Evolutionary conservation across 805 yeast species (phyloP), one percentile per base, ranked within the genome.

Genomic region (Tetrapisispora iriomotensis): DNA sequence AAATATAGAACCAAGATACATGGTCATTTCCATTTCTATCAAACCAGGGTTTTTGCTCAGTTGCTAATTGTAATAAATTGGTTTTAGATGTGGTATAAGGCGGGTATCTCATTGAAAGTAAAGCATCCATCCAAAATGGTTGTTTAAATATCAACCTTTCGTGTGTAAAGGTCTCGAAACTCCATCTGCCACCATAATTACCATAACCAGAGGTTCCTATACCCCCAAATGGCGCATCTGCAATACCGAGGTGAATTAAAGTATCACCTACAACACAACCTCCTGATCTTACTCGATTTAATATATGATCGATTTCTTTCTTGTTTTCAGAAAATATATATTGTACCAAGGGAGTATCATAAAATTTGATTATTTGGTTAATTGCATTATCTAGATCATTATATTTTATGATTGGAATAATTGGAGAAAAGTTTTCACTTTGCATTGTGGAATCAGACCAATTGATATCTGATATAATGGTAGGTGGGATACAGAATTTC

Each of bases 181-280:
- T 80, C 55, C 63, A 68, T 45, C 61, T 62, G 3, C 96, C 95
- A 55, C 87, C 96, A 61, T 86, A 87, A 25, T 71, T 63, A 9
- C 96, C 96, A 42, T 67, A 65, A 1, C 97, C 97, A 0, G 95
- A 84, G 13, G 56, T 56, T 12, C 96, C 96, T 40, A 88, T 64
- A 19, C 97, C 97, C 25, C 97, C 97, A 61, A 88, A 90, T 20
- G 96, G 96, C 3, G 84, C 74, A 36, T 70, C 68, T 6, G 68
- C 42, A 38, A 82, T 68, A 1, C 76, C 88, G 31, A 75, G 85
- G 45, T 86, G 94, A 51, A 83, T 44, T 35, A 85, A 37, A 0
- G 78, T 70, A 47, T 87, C 96, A 54, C 86, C 85, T 44, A 83
- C 65, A 34, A 75, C 58, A 12, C 77, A 65, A 4, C 75, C 81